Evolutionary conservation across 2,329 filamentous ascomycete species (phyloP), one percentile per base, ranked within the genome.

Genomic region (Ambrosiella beaveri): DNA sequence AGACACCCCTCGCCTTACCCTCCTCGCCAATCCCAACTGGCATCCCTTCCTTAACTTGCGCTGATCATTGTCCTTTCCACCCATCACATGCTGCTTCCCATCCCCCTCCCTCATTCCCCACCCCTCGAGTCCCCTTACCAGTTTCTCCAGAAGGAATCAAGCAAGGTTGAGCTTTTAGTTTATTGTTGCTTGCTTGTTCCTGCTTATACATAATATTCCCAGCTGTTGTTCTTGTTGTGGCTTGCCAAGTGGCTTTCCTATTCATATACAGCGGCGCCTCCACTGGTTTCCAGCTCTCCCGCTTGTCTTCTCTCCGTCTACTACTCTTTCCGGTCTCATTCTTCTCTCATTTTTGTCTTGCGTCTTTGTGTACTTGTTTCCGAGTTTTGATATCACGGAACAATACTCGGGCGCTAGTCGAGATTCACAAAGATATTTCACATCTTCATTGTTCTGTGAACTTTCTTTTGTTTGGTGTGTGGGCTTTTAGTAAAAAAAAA

Each of bases 261-360:
- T 39, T 51, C 44, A 47, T 51, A 57, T 50, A 57, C 55, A 45
- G 45, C 55, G 9, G 45, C 44, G 55, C 55, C 35, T 57, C 45
- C 51, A 36, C 51, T 15, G 7, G 27, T 15, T 38, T 40, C 51
- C 11, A 41, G 51, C 51, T 38, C 19, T 54, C 36, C 19, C 50
- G 41, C 9, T 49, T 57, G 41, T 49, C 55, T 49, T 56, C 12
- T 50, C 41, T n/a, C 13, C 55, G 52, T 36, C 53, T 55, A 59
- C 45, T 62, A 59, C 45, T 62, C 56, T 60, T 54, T 61, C 55
- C 47, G 52, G 52, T 56, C 35, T 57, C 57, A 57, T 55, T 51
- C 41, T 17, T 51, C 27, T 59, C 59, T 39, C 60, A 53, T 63
- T 58, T 62, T 57, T 62, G 61, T 62, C 62, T 63, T 56, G 62